phyloP scores from a whole-genome alignment of 331 rosid species.

The Rosa hybrid region DNA sequence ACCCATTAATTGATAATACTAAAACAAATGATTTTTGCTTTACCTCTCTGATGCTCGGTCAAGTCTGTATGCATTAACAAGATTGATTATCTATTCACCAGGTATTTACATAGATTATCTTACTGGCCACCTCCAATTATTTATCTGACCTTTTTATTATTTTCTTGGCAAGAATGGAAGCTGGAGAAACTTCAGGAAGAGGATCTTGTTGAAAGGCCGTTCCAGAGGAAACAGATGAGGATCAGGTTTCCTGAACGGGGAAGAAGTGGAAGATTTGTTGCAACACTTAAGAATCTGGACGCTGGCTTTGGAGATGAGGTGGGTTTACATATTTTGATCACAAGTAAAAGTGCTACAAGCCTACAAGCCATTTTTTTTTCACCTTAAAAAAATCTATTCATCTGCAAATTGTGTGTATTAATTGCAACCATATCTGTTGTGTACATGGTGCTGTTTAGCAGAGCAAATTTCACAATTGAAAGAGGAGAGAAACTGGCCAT shows the following conservation, averaged over 20 bases:
- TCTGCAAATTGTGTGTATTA: background rate
- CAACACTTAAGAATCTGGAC: constrained; percentile 59
- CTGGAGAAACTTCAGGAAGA: constrained; percentile 92
- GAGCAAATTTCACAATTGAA: constrained; percentile 84
- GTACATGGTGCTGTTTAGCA: constrained; percentile 64
- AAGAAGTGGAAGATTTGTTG: constrained; percentile 88
- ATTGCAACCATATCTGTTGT: constrained; percentile 24
- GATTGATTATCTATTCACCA: constrained; percentile 15
- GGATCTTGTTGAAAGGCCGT: constrained; percentile 86
- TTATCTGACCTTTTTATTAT: constrained; percentile 34
- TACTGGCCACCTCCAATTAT: constrained; percentile 11
- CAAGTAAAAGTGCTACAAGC: constrained; percentile 3
- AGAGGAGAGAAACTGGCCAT: constrained; percentile 95
- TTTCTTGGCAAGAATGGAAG: constrained; percentile 59
- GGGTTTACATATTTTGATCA: constrained; percentile 29
- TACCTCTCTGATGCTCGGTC: background rate
- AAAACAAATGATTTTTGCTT: background rate
- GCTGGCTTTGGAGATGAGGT: constrained; percentile 85
- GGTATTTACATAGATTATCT: background rate
- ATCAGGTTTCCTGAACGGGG: constrained; percentile 97
- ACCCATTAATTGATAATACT: background rate
- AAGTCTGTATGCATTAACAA: background rate
- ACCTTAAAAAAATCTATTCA: background rate
- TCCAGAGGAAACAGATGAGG: constrained; percentile 93
- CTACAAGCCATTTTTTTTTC: background rate